Base-by-base conservation (phyloP, 2,329 filamentous ascomycete species). In the Tolypocladium ophioglossoides region DNA sequence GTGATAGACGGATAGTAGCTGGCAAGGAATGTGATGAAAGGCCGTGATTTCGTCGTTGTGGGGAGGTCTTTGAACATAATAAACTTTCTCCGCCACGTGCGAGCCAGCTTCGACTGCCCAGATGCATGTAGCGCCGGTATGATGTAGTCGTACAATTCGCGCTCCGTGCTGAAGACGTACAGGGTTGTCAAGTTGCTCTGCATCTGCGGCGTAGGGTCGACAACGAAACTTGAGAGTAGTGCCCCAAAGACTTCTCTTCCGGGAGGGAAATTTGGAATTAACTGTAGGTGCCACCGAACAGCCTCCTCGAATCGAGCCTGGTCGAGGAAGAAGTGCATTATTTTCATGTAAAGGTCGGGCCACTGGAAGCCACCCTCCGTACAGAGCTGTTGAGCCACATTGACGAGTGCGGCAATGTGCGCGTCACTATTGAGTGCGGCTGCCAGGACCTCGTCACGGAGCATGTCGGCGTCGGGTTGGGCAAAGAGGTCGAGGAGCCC, bases 261-360 rank as follows among this genome's bases (percentile, higher is more conserved):
- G 2, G 76, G 72, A 9, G 70, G 69, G 57, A 79, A 78, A 12
- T 64, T 68, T 5, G 72, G 66, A 35, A 65, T 67, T 22, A 82
- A 63, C 6, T 67, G 70, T 5, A 74, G 40, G 58, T 82, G 78
- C 78, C 79, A 82, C 32, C 66, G 66, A 47, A 77, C 54, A 9
- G 70, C 74, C 48, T 68, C 62, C 1, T 66, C 63, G 51, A 70
- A 71, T 46, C 72, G 65, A 32, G 63, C 66, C 30, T 68, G 68
- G 1, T 63, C 64, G 6, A 82, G 65, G 49, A 74, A 73, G 57
- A 68, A 67, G 22, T 71, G 65, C 20, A 83, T 60, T 14, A 75
- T 60, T n/a, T 68, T 74, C n/a, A 65, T 63, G 58, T 82, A 81
- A 2, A 81, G 62, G 14, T 71, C 62, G 2, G 79, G 78, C 79